These are phyloP conservation scores for Fraxinus ornus DNA, from an alignment of 305 asterid species.

Conservation along the genomic window DNA sequence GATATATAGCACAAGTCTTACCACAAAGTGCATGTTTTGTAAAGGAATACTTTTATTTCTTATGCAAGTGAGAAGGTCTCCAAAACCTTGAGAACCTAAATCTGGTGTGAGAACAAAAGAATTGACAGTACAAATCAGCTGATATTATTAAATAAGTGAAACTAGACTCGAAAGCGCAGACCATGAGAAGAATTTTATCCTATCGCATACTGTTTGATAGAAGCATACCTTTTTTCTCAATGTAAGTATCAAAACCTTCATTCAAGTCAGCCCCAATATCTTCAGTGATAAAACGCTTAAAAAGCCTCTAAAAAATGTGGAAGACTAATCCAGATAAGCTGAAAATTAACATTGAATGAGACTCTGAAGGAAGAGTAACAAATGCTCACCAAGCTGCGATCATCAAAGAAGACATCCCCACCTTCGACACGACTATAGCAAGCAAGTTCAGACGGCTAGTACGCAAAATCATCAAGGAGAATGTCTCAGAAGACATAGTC, in stretches of 20 bases:
- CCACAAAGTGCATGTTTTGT: conserved; percentile 98
- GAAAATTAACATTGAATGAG: conserved; percentile 12
- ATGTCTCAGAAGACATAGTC: conserved; percentile 23
- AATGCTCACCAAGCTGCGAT: conserved; percentile 85
- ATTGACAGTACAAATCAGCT: conserved; percentile 25
- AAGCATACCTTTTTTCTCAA: conserved; percentile 74
- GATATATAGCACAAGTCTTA: conserved; percentile 41
- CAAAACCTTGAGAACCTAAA: conserved; percentile 91
- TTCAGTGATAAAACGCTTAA: conserved; percentile 85
- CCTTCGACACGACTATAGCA: conserved; percentile 95
- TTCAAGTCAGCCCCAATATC: conserved; percentile 89
- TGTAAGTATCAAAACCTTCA: conserved; percentile 85
- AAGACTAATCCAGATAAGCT: conserved; percentile 21
- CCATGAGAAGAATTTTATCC: conserved; percentile 8
- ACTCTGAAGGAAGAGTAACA: conserved; percentile 20
- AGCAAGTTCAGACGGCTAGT: conserved; percentile 94
- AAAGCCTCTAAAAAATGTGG: conserved; percentile 65
- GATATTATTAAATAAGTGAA: conserved; percentile 3
- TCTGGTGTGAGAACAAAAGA: conserved; percentile 50
- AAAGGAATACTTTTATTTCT: conserved; percentile 79
- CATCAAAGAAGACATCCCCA: conserved; percentile 93
- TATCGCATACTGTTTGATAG: conserved; percentile 14
- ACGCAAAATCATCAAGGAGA: conserved; percentile 29
- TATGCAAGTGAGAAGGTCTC: conserved; percentile 84
- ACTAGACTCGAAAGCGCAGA: conserved; percentile 11